Evolutionary conservation across 2,329 filamentous ascomycete species (phyloP).

Genomic region (Colletotrichum sp.): DNA sequence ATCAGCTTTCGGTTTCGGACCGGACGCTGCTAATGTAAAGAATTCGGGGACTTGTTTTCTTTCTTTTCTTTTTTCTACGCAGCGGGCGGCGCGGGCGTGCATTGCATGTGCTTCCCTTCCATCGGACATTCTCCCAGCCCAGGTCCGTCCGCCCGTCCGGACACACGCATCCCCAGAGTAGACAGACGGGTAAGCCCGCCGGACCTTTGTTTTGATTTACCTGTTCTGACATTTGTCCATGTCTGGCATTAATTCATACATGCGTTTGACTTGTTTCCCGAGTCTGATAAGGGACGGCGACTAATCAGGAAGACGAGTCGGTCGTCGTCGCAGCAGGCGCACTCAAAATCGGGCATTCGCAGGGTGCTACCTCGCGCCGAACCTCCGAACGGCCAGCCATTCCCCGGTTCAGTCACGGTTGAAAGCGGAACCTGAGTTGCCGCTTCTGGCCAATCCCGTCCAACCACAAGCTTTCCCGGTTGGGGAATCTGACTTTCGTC

Average conservation of each 20-base stretch:
- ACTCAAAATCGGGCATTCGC: not conserved
- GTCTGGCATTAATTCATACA: not conserved
- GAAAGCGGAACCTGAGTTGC: not conserved
- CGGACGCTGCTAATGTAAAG: not conserved
- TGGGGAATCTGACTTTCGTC: not conserved
- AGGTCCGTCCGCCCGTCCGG: not conserved
- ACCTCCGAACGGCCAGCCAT: not conserved
- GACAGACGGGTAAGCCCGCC: not conserved
- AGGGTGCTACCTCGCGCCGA: not conserved
- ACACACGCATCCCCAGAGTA: not conserved
- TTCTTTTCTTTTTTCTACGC: not conserved
- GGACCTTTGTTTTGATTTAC: not conserved
- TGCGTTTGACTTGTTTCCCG: not conserved
- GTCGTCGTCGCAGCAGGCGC: not conserved
- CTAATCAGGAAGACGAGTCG: not conserved
- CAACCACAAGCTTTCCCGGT: not conserved
- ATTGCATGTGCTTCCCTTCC: not conserved
- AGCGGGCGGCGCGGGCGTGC: too few species aligned
- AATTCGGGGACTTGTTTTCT: not conserved
- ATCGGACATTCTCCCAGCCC: not conserved
- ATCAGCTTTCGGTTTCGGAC: not conserved
- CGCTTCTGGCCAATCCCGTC: not conserved
- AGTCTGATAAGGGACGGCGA: not conserved
- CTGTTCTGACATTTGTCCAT: not conserved
- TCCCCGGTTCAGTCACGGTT: too few species aligned